Percentiles rank a stretch among this genome's conserved stretches.
Evolutionary conservation across 495 filamentous ascomycete species (phyloP).

Genomic region (Aspergillus saccharolyticus): DNA sequence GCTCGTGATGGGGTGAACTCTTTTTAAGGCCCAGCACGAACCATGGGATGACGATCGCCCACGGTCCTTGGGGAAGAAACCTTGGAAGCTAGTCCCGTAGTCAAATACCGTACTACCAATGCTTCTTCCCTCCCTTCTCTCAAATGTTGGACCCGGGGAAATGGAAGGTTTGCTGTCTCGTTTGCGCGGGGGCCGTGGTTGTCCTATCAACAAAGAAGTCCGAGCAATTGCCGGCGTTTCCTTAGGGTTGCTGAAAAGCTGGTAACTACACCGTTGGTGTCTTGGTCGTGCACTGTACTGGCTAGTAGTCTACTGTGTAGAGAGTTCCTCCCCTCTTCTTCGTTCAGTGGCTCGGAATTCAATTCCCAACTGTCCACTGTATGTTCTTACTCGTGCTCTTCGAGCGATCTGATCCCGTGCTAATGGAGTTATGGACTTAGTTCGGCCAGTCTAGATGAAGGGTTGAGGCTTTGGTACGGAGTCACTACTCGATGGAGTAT

Average conservation of each 20-base stretch:
- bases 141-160: neutral
- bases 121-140: too few relatives aligned
- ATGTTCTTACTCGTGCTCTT: neutral
- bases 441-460: neutral
- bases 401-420: neutral
- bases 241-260: neutral
- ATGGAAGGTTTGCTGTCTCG: neutral
- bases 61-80: conserved; percentile 4
- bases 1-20: neutral
- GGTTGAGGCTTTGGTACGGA: neutral
- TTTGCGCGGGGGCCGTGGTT: neutral
- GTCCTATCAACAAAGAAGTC: neutral
- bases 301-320: too few relatives aligned
- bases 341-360: neutral
- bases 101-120: too few relatives aligned
- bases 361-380: neutral
- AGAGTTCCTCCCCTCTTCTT: neutral
- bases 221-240: neutral
- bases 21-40: conserved; percentile 1
- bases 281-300: too few relatives aligned
- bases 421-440: neutral
- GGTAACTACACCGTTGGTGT: too few relatives aligned
- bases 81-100: neutral
- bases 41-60: conserved; percentile 8
- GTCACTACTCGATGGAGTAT: neutral